Evolutionary conservation across 2,329 filamentous ascomycete species (phyloP), one percentile per base, ranked within the genome.

Genomic region (Cordyceps cicadae): DNA sequence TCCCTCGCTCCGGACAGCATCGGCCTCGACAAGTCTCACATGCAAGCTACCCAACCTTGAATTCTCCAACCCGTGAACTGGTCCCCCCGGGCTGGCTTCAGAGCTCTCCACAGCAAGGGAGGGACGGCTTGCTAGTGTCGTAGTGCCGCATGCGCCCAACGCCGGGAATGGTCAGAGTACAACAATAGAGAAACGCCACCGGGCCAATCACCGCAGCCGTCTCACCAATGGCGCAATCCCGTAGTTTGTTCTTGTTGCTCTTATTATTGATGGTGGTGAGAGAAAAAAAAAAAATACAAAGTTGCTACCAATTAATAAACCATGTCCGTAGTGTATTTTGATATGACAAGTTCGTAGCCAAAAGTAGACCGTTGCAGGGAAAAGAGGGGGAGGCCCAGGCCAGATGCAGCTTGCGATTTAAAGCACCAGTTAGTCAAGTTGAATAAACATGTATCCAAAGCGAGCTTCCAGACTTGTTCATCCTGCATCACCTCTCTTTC

Each of bases 221-320:
- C 57, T 46, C 39, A 39, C 19, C 57, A 46, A 59, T 59, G 49
- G 57, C 57, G 57, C 57, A 53, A 59, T 59, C 48, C 53, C 34
- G 1, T 7, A 51, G 19, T 26, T 41, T 15, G 56, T 19, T 32
- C 45, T 24, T 26, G 34, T 57, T 37, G 32, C 8, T 37, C 2
- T 37, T 11, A 8, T 34, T 34, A 34, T 34, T 34, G 14, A 29
- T 7, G 6, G 3, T 29, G 29, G 29, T 29, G 29, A 7, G 29
- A 29, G 6, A 29, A 34, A 34, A 34, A 34, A 34, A n/a, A n/a
- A 37, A 37, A 11, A 11, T 11, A 14, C 34, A 37, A 37, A 37
- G 34, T 14, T 37, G 34, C 6, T 11, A 37, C 34, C 8, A 14
- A 37, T 9, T 37, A 34, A 34, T 4, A 29, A 37, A 37, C 34